These are phyloP conservation scores for Desmodesmus armatus DNA, from an alignment of 139 green algal species.

Conservation along the genomic window DNA sequence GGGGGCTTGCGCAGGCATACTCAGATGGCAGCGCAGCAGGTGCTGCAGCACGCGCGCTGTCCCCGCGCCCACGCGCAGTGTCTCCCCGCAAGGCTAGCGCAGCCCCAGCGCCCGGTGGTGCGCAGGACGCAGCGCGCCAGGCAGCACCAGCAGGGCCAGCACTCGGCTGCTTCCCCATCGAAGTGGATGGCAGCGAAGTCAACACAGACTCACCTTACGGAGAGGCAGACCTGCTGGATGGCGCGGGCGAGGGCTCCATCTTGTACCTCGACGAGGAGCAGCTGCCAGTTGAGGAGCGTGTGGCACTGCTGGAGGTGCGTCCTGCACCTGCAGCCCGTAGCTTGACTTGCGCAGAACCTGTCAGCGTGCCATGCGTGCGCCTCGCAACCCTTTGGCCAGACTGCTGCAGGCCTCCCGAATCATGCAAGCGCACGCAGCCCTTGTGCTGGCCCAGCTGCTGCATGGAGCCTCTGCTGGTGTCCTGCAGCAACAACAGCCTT, in stretches of 20 bases:
- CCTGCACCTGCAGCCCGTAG: background rate
- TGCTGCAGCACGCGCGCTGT: background rate
- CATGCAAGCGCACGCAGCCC: background rate
- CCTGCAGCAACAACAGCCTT: too few relatives aligned
- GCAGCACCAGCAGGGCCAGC: background rate
- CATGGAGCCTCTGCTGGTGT: background rate
- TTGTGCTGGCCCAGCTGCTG: background rate
- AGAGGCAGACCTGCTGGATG: background rate
- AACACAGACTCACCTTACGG: background rate
- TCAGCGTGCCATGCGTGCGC: too few relatives aligned
- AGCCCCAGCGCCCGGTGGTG: too few relatives aligned
- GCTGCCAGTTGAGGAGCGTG: background rate
- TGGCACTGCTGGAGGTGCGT: constrained; percentile 27
- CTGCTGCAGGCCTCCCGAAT: background rate
- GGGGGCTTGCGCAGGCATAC: too few relatives aligned
- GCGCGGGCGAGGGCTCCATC: background rate
- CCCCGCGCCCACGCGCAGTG: too few relatives aligned
- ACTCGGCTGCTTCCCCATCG: background rate
- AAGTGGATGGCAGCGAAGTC: background rate
- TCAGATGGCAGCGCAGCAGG: background rate
- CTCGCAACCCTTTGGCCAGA: too few relatives aligned
- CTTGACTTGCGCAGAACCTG: too few relatives aligned
- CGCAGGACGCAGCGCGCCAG: too few relatives aligned
- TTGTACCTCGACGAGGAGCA: constrained; percentile 2
- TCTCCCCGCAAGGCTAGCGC: too few relatives aligned